Evolutionary conservation across 768 basidiomycete species (phyloP).

Genomic region (Erythrobasidium yunnanense): DNA sequence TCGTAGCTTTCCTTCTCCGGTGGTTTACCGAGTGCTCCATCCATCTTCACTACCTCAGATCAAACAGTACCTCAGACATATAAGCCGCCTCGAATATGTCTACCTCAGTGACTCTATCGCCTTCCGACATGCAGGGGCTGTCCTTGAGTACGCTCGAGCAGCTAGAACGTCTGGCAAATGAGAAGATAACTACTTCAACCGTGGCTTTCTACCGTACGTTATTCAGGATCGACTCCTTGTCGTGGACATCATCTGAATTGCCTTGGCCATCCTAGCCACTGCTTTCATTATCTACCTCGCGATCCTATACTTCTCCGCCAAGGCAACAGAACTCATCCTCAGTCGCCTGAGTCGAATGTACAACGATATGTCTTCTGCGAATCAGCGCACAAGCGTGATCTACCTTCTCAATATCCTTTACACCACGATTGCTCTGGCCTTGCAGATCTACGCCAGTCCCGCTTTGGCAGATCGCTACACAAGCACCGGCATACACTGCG

Average conservation of each 20-base stretch:
- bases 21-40: no score
- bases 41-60: no score
- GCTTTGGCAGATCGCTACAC: neutral
- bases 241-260: no score
- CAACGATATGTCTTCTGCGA: neutral
- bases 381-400: neutral
- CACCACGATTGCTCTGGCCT: neutral
- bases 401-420: conserved; percentile 2
- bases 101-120: no score
- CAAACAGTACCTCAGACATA: no score
- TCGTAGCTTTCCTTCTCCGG: no score
- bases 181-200: neutral
- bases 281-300: neutral
- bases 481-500: neutral
- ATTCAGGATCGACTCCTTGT: no score
- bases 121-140: neutral
- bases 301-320: neutral
- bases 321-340: neutral
- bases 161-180: neutral
- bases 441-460: neutral
- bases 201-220: neutral
- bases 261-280: neutral
- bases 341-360: neutral
- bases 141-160: neutral
- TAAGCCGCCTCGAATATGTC: no score